These are phyloP conservation scores for Fusarium protoensiforme DNA, from an alignment of 2,329 filamentous ascomycete species.

Conservation along the genomic window DNA sequence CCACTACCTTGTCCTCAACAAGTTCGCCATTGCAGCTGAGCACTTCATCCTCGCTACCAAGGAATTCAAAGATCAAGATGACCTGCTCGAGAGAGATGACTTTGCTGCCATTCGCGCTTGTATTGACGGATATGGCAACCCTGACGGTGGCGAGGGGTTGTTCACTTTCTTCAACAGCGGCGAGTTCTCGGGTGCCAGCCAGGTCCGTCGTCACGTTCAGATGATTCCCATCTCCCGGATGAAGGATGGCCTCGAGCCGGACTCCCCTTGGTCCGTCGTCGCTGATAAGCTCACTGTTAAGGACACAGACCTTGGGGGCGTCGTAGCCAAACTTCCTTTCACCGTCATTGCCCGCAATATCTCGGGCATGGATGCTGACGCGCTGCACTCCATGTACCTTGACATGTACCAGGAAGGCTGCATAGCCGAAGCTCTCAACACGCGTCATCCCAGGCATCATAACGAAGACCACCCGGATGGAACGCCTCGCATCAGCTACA, in stretches of 20 bases:
- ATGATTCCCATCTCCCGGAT: slow-evolving; percentile 75
- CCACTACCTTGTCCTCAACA: slow-evolving; percentile 78
- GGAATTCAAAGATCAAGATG: slow-evolving; percentile 71
- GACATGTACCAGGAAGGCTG: slow-evolving; percentile 59
- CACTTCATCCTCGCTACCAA: slow-evolving; percentile 79
- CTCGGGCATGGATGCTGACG: slow-evolving; percentile 46
- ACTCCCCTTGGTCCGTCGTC: slow-evolving; percentile 60
- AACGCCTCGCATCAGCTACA: slow-evolving; percentile 70
- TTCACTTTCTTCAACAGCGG: slow-evolving; percentile 80
- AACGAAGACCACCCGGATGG: slow-evolving; percentile 46
- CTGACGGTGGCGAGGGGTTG: slow-evolving; percentile 51
- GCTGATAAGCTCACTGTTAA: slow-evolving; percentile 51
- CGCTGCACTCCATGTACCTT: slow-evolving; percentile 58
- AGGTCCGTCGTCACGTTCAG: slow-evolving; percentile 78
- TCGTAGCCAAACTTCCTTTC: slow-evolving; percentile 43
- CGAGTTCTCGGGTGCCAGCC: slow-evolving; percentile 74
- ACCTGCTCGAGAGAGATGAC: slow-evolving; percentile 70
- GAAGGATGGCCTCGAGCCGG: slow-evolving; percentile 60
- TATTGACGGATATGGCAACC: slow-evolving; percentile 63
- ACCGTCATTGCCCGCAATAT: slow-evolving; percentile 48
- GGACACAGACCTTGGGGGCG: slow-evolving; percentile 55
- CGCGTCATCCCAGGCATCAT: background rate
- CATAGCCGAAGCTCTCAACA: slow-evolving; percentile 47
- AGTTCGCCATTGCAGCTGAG: slow-evolving; percentile 76
- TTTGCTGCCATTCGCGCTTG: slow-evolving; percentile 71